Conservation (phyloP, 2,329 filamentous ascomycete genomes). For the Aspergillus ustus region DNA sequence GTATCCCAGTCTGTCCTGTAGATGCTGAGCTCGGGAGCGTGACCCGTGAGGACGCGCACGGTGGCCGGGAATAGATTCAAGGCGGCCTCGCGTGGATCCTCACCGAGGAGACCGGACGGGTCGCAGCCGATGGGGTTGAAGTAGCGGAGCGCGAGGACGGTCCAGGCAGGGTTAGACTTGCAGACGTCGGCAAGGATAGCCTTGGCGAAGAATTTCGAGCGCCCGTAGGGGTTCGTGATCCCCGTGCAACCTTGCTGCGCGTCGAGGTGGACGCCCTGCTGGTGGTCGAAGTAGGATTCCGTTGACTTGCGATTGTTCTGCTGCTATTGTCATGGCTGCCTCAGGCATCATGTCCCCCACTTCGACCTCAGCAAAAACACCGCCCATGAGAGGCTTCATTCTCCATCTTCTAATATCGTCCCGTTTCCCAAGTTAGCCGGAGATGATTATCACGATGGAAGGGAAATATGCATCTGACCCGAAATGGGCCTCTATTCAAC, state of each 20-base stretch:
- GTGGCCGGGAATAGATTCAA: conserved; percentile 69
- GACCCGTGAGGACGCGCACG: conserved; percentile 62
- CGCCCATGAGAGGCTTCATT: conserved; percentile 5
- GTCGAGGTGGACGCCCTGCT: conserved; percentile 31
- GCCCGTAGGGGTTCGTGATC: conserved; percentile 67
- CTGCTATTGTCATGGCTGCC: conserved; percentile 33
- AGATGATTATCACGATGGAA: conserved; percentile 28
- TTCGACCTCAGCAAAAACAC: conserved; percentile 13
- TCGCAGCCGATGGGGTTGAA: conserved; percentile 72
- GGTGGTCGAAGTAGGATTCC: conserved; percentile 49
- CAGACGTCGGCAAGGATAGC: conserved; percentile 67
- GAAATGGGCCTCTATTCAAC: conserved; percentile 81
- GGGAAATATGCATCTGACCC: conserved; percentile 67
- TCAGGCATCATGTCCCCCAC: conserved; percentile 33
- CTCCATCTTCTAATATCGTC: conserved; percentile 9
- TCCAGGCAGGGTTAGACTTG: conserved; percentile 62
- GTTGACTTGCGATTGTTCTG: conserved; percentile 23
- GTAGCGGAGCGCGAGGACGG: conserved; percentile 66
- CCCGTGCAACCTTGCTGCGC: conserved; percentile 57
- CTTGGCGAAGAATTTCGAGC: conserved; percentile 70
- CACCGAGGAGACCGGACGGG: conserved; percentile 66
- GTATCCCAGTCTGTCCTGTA: conserved; percentile 69
- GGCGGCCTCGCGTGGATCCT: conserved; percentile 64
- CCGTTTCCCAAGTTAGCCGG: not conserved
- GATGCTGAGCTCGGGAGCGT: conserved; percentile 56